Evolutionary conservation across 2,329 filamentous ascomycete species (phyloP).

Genomic region (Cordyceps javanica): DNA sequence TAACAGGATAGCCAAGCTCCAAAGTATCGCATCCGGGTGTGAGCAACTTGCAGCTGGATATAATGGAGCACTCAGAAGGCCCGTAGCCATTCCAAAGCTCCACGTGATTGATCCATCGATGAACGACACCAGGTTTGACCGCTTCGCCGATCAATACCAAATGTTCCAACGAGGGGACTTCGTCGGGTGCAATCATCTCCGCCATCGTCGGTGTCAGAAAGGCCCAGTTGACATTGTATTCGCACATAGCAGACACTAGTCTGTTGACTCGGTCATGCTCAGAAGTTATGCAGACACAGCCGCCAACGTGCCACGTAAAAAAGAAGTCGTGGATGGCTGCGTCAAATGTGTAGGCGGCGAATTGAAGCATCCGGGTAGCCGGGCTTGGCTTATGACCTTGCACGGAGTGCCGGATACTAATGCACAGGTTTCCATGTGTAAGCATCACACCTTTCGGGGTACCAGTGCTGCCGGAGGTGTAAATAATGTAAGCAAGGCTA

Average conservation of each 20-base stretch:
- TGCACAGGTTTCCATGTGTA: slow-evolving; percentile 4
- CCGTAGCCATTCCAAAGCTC: slow-evolving; percentile 35
- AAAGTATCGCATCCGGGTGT: background rate
- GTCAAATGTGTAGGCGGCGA: slow-evolving; percentile 11
- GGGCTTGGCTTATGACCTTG: background rate
- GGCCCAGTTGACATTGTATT: background rate
- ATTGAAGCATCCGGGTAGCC: slow-evolving; percentile 5
- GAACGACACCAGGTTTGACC: slow-evolving; percentile 26
- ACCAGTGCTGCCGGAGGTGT: background rate
- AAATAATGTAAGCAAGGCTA: background rate
- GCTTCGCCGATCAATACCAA: slow-evolving; percentile 16
- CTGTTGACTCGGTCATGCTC: background rate
- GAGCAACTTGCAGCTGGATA: slow-evolving; percentile 1
- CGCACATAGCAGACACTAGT: background rate
- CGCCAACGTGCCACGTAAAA: background rate
- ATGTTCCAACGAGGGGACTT: background rate
- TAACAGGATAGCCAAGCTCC: background rate
- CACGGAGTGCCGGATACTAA: background rate
- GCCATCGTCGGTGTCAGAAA: slow-evolving; percentile 15
- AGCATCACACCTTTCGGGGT: background rate
- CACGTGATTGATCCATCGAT: slow-evolving; percentile 19
- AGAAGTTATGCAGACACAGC: slow-evolving; percentile 1
- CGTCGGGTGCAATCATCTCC: background rate
- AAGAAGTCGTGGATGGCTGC: background rate
- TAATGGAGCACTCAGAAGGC: slow-evolving; percentile 34